Evolutionary conservation across 257 asterid genomes (phyloP), one percentile per base, ranked within the genome.

Genomic region (Craterostigma plantagineum): DNA sequence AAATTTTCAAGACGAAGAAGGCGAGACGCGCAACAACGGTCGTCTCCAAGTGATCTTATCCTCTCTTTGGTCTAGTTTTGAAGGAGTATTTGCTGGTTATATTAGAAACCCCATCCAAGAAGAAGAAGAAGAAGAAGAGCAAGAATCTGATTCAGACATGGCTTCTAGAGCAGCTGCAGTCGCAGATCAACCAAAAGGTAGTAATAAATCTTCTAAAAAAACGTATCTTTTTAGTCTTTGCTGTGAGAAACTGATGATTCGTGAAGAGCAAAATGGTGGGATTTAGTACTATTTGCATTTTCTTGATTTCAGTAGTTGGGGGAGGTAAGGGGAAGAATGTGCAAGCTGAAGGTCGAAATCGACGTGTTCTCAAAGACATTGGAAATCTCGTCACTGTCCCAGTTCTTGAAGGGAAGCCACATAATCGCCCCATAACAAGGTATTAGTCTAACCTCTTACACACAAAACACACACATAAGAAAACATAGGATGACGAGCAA

Each of bases 41-140:
- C 81, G 86, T 69, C 81, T 81, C 72, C 81, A 61, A 36, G 65
- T 64, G 63, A 64, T 81, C 52, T 48, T 81, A 8, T 71, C 86
- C 9, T 69, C 87, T 35, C 54, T 81, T 41, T 71, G 73, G 66
- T 43, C 77, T 1, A 80, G 79, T 62, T 46, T 80, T 46, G 91
- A 74, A 45, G 90, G 77, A 14, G 93, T 73, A 45, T 76, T 81
- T 27, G 71, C 84, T 16, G 43, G 49, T 11, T 44, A 42, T 15
- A 52, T 23, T 12, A 40, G 47, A 37, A 14, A 49, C 14, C 38
- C 30, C 30, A 6, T 23, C 4, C 4, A 42, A 33, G 57, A 61
- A 53, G 62, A 58, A 16, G 0, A 7, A 0, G 63, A 56, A 15
- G 33, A 7, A 30, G 59, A 48, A 27, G 67, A 56, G n/a, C n/a